Base-by-base conservation (phyloP, 1,284 basidiomycete genomes). In the Moesziomyces globuligerus region DNA sequence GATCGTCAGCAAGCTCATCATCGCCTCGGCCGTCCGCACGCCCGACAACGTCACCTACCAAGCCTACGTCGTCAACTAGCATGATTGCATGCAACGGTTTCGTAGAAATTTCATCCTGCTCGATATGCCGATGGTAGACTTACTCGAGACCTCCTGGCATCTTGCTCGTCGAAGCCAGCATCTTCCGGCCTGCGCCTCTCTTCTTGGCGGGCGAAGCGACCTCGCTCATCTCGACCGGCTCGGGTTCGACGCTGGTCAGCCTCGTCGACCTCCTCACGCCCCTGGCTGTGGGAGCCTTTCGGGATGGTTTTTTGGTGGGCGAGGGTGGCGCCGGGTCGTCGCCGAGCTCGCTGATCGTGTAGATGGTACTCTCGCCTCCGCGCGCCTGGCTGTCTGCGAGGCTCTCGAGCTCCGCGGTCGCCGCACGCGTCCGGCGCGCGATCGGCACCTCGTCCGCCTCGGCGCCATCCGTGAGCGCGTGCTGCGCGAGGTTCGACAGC, bases 111-210 rank as follows among this genome's bases (percentile, higher is more conserved):
- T 20, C n/a, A 28, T 18, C n/a, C n/a, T n/a, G n/a, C n/a, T n/a
- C 17, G 9, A 8, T 37, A 23, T 29, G 25, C n/a, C n/a, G n/a
- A n/a, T n/a, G n/a, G n/a, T n/a, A n/a, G n/a, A n/a, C n/a, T 39
- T 37, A 70, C 24, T 70, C 67, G 11, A 70, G 60, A 26, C 43
- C 21, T 11, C 67, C 67, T 21, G 67, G 67, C 67, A 70, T 70
- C 44, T 52, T 64, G 9, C 20, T 47, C 4, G 24, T 7, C 11
- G 9, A n/a, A 29, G 42, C 20, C 6, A 34, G 20, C 13, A 38
- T 51, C n/a, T 17, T 25, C n/a, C n/a, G n/a, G n/a, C n/a, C n/a
- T n/a, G 11, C 40, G 23, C 5, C 13, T 36, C 13, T 10, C 10
- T 7, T 34, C 48, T 70, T 64, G 0, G 51, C 60, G 0, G 60